Base-by-base conservation (phyloP, 2,329 filamentous ascomycete genomes). In the Pyrenochaeta sp. region DNA sequence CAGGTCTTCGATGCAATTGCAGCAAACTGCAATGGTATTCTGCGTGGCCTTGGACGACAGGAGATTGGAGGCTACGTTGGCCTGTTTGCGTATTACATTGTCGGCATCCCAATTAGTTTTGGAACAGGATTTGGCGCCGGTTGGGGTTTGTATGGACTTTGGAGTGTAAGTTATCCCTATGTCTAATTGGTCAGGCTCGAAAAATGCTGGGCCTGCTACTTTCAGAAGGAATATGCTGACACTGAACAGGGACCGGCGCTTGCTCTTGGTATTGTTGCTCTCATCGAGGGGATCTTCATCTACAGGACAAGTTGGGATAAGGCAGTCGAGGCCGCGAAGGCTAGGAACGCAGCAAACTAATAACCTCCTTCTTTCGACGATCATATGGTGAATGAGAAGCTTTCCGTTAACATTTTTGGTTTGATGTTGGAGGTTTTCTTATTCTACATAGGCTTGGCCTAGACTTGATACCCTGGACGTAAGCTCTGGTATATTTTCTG, bases 51-150 rank as follows among this genome's bases (percentile, higher is more conserved):
- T 11, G 94, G 94, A 3, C 84, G 89, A 44, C 93, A 97, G 71
- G 86, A 90, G 53, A 85, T 97, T 43, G 93, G 93, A 9, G 92
- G 93, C 0, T 96, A 93, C 59, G 86, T 92, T 6, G 95, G 94
- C 62, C 74, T 97, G 2, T 83, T 90, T 35, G 86, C 87, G 15
- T 96, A 96, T 74, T 99, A 97, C 71, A 75, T 82, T 13, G 80
- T 97, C 18, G 93, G 90, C 0, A 78, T 97, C 71, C 93, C 94
- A 0, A 83, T 96, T 22, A 90, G 87, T 26, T 87, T 96, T 55
- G 83, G 81, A 4, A 83, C 88, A 0, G 88, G 86, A 0, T 96
- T 97, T 68, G 87, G 84, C 0, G 74, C 92, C 0, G 79, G 79
- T 14, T 95, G 88, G 90, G 83, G 84, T 32, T 74, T 97, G 24